These are phyloP conservation scores for Mortierella sp. DNA, from an alignment of 371 early-diverging fungal genomes.

Conservation along the genomic window DNA sequence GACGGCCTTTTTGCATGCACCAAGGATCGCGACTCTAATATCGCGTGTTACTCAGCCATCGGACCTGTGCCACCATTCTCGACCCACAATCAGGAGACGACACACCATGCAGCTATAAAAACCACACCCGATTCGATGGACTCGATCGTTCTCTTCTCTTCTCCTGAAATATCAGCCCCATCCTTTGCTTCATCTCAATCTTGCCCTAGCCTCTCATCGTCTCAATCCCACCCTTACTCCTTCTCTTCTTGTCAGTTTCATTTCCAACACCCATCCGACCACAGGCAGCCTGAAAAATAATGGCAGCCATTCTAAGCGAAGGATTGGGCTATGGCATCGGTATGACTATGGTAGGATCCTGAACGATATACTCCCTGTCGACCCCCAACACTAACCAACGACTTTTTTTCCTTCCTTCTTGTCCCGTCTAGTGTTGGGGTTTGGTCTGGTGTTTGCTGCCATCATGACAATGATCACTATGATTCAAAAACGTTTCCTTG, in stretches of 20 bases:
- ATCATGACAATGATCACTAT: conserved; percentile 72
- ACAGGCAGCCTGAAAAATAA: not conserved
- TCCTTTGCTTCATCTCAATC: not conserved
- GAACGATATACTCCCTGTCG: not conserved
- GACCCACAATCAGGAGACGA: too few relatives aligned
- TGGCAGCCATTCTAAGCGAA: conserved; percentile 36
- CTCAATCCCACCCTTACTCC: not conserved
- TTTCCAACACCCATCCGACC: too few relatives aligned
- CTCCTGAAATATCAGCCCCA: too few relatives aligned
- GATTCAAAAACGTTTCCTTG: conserved; percentile 67
- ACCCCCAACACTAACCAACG: too few relatives aligned
- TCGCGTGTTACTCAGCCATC: too few relatives aligned
- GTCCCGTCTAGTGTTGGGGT: conserved; percentile 52
- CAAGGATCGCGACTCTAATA: too few relatives aligned
- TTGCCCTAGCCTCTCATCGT: not conserved
- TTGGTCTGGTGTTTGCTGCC: conserved; percentile 67
- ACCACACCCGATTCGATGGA: too few relatives aligned
- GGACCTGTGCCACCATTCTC: too few relatives aligned
- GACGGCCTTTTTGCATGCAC: too few relatives aligned
- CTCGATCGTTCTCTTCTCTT: too few relatives aligned
- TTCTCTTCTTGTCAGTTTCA: not conserved
- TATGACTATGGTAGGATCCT: conserved; percentile 14
- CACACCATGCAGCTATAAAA: too few relatives aligned
- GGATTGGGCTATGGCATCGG: conserved; percentile 53
- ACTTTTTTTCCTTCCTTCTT: not conserved